Conservation (phyloP, 768 basidiomycete species). For the Calocybe cyanea region DNA sequence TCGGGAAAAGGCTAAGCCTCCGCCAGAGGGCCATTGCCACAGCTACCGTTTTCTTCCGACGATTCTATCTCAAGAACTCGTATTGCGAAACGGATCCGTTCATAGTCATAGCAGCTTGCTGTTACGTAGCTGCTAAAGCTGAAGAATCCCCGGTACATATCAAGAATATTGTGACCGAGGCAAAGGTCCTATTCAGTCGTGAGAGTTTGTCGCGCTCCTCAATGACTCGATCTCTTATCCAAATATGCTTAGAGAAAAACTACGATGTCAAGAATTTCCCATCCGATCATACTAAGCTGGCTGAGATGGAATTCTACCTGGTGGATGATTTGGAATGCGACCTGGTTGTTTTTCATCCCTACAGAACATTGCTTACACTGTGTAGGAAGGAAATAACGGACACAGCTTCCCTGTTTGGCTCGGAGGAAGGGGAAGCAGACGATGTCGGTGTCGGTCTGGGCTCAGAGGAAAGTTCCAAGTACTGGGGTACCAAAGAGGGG, state of each 20-base stretch:
- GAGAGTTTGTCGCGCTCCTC: slow-evolving; percentile 21
- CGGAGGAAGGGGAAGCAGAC: slow-evolving; percentile 53
- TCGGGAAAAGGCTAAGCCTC: slow-evolving; percentile 78
- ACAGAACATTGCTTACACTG: slow-evolving; percentile 79
- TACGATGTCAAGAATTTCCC: slow-evolving; percentile 80
- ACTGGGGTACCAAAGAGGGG: slow-evolving; percentile 80
- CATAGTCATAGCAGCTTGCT: slow-evolving; percentile 88
- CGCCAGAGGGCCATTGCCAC: slow-evolving; percentile 93
- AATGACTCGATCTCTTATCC: not conserved
- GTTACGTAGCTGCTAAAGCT: slow-evolving; percentile 94
- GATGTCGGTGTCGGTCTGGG: slow-evolving; percentile 47
- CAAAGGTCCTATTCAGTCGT: slow-evolving; percentile 74
- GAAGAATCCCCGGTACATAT: slow-evolving; percentile 96
- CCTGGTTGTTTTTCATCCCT: slow-evolving; percentile 90
- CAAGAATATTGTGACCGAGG: slow-evolving; percentile 86
- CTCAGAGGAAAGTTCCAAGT: slow-evolving; percentile 53
- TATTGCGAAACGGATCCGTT: slow-evolving; percentile 97
- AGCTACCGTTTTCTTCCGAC: slow-evolving; percentile 89
- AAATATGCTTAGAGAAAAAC: slow-evolving; percentile 43
- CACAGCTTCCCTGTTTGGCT: slow-evolving; percentile 33
- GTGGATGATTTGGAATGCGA: slow-evolving; percentile 97
- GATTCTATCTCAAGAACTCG: slow-evolving; percentile 96
- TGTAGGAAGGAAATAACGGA: slow-evolving; percentile 55
- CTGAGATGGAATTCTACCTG: slow-evolving; percentile 99
- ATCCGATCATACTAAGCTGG: slow-evolving; percentile 85